phyloP scores from a whole-genome alignment of 2,329 filamentous ascomycete species.

The Nannizzia gypsea region DNA sequence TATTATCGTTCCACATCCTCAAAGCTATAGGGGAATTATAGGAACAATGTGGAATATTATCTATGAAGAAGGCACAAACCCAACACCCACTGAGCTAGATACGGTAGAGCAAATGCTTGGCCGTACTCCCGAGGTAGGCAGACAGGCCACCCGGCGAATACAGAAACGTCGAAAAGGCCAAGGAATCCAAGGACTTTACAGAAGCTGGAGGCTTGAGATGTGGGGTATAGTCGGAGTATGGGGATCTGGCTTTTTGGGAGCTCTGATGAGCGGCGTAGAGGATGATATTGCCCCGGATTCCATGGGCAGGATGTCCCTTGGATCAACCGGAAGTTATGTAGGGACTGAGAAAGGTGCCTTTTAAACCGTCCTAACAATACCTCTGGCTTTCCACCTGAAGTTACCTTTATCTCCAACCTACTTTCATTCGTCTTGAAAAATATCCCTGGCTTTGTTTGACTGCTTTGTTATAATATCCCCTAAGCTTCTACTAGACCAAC shows the following conservation, averaged over 20 bases:
- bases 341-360: neutral
- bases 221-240: conserved; percentile 46
- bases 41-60: conserved; percentile 84
- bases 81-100: conserved; percentile 36
- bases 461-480: neutral
- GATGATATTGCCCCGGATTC: conserved; percentile 22
- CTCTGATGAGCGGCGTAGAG: conserved; percentile 25
- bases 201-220: conserved; percentile 46
- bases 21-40: conserved; percentile 73
- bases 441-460: neutral
- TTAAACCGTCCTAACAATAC: neutral
- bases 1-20: conserved; percentile 63
- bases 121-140: conserved; percentile 23
- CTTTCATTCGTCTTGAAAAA: neutral
- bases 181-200: conserved; percentile 44
- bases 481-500: neutral
- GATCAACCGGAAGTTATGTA: conserved; percentile 4
- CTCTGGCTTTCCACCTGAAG: neutral
- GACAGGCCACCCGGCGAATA: conserved; percentile 18
- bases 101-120: conserved; percentile 29
- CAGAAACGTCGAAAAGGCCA: conserved; percentile 41
- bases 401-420: neutral
- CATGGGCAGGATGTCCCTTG: conserved; percentile 12
- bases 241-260: conserved; percentile 38
- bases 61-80: conserved; percentile 59